Percentiles rank a stretch among this genome's conserved stretches.
phyloP scores from a whole-genome alignment of 2,329 filamentous ascomycete genomes.

The Pseudogymnoascus sp. region DNA sequence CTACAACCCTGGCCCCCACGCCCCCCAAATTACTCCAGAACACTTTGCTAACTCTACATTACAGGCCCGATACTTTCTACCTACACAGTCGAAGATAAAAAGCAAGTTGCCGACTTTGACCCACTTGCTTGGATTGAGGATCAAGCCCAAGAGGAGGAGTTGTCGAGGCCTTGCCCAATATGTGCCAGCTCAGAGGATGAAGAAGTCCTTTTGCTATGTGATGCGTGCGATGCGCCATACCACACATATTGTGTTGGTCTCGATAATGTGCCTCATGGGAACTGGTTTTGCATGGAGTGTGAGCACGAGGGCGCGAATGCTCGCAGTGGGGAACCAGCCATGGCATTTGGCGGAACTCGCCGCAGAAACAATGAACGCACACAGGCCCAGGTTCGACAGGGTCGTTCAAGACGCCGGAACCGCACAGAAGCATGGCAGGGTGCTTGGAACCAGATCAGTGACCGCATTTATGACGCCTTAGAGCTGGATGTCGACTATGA shows the following conservation, averaged over 20 bases:
- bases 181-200: constrained; percentile 76
- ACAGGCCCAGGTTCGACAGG: constrained; percentile 42
- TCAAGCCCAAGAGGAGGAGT: constrained; percentile 61
- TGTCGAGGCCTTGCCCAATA: constrained; percentile 68
- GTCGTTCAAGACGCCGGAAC: constrained; percentile 47
- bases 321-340: constrained; percentile 28
- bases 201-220: constrained; percentile 79
- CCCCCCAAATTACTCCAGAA: constrained; percentile 6
- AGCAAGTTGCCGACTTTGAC: constrained; percentile 85
- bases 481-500: constrained; percentile 79
- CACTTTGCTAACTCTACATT: constrained; percentile 13
- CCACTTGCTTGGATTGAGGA: constrained; percentile 66
- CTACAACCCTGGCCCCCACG: constrained; percentile 14
- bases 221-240: constrained; percentile 80
- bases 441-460: constrained; percentile 63
- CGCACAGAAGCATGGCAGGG: constrained; percentile 83
- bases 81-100: constrained; percentile 68
- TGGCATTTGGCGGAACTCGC: constrained; percentile 21
- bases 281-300: constrained; percentile 92
- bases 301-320: constrained; percentile 35
- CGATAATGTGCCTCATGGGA: constrained; percentile 62
- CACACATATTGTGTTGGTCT: constrained; percentile 89
- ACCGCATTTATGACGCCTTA: constrained; percentile 55
- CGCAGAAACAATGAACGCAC: constrained; percentile 38
- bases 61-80: constrained; percentile 47